These are phyloP conservation scores for Mycena galopus DNA, from an alignment of 768 basidiomycete genomes.

Conservation along the genomic window DNA sequence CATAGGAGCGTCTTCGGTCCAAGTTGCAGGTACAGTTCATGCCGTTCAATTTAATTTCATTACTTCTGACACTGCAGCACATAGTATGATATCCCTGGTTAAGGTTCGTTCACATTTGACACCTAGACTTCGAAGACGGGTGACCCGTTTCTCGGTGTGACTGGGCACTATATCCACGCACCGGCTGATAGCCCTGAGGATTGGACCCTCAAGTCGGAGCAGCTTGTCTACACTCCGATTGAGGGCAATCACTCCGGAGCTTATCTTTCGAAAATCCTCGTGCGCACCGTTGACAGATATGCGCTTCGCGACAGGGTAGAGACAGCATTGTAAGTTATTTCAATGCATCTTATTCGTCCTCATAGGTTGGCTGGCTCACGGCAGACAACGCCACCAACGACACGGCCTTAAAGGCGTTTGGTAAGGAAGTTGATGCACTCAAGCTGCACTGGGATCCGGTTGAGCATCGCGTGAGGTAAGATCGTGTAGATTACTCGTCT, in stretches of 20 bases:
- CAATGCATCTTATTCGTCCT: background rate
- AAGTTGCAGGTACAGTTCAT: conserved; percentile 6
- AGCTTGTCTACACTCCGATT: conserved; percentile 26
- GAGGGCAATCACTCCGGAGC: conserved; percentile 34
- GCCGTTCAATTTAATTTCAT: background rate
- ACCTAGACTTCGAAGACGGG: conserved; percentile 34
- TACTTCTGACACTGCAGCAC: background rate
- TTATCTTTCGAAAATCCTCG: conserved; percentile 36
- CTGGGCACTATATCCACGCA: conserved; percentile 36
- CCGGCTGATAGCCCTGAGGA: conserved; percentile 3
- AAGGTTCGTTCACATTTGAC: conserved; percentile 36
- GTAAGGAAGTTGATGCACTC: conserved; percentile 29
- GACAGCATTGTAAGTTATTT: background rate
- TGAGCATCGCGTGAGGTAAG: conserved; percentile 39
- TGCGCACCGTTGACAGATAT: conserved; percentile 35
- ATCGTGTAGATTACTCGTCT: background rate
- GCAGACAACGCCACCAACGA: conserved; percentile 46
- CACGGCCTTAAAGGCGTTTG: conserved; percentile 39
- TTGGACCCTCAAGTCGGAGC: conserved; percentile 28
- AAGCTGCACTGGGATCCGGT: conserved; percentile 39
- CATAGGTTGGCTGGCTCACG: conserved; percentile 47
- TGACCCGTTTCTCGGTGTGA: conserved; percentile 36
- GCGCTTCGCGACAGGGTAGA: conserved; percentile 39
- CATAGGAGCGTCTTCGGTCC: background rate
- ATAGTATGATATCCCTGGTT: conserved; percentile 10